Percentiles rank a stretch among this genome's conserved stretches.
Evolutionary conservation across 208 protist genomes (phyloP).

Genomic region (Plasmodiophora brassicae): DNA sequence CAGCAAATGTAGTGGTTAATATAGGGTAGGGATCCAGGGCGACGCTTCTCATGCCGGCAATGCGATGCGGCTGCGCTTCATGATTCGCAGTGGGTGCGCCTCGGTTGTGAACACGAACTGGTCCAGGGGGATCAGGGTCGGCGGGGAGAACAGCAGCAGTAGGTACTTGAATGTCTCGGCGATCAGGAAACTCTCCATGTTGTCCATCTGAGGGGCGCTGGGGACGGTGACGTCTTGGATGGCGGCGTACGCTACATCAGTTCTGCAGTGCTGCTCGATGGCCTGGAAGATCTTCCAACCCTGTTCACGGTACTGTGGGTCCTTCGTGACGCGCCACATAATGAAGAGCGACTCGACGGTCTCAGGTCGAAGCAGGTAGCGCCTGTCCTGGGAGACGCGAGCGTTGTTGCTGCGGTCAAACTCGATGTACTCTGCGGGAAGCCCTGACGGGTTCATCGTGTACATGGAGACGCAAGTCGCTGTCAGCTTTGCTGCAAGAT

Average conservation of each 20-base stretch:
- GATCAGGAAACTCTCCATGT: constrained; percentile 85
- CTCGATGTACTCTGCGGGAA: constrained; percentile 34
- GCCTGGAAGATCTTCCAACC: constrained; percentile 64
- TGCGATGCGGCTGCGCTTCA: not conserved
- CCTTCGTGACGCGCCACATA: constrained; percentile 42
- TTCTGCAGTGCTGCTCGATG: constrained; percentile 60
- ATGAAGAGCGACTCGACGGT: constrained; percentile 49
- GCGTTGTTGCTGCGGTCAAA: not conserved
- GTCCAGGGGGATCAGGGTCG: constrained; percentile 51
- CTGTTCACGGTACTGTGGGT: constrained; percentile 58
- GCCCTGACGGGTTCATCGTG: not conserved
- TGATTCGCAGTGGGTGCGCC: constrained; percentile 50
- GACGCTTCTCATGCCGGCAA: too few species aligned
- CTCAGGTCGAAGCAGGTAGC: constrained; percentile 48
- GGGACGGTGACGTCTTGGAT: constrained; percentile 45
- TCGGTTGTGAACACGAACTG: constrained; percentile 66
- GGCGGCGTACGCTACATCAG: constrained; percentile 60
- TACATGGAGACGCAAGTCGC: constrained; percentile 40
- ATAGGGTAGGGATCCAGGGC: too few species aligned
- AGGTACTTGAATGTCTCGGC: constrained; percentile 91
- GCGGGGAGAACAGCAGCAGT: constrained; percentile 75
- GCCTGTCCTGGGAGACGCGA: not conserved
- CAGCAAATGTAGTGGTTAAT: too few species aligned
- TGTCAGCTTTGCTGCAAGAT: constrained; percentile 26
- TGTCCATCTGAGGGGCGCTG: constrained; percentile 56